phyloP scores from a whole-genome alignment of 2,329 filamentous ascomycete genomes.

The Botrytis tulipae region DNA sequence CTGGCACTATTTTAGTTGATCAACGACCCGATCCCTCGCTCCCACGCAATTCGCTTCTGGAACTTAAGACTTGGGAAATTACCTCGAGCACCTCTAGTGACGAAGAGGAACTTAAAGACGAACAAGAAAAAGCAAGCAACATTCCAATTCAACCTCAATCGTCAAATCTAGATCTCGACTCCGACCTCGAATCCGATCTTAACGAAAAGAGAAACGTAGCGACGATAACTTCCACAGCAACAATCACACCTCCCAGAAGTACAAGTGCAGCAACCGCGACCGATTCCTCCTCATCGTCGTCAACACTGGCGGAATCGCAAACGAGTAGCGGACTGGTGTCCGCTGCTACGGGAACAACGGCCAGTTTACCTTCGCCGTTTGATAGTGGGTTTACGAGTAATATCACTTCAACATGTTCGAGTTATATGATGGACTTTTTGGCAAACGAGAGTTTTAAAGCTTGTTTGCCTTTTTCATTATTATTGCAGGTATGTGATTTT shows the following conservation, averaged over 20 bases:
- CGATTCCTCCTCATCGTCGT: constrained; percentile 6
- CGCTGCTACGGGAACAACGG: constrained; percentile 30
- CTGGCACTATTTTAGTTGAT: constrained; percentile 38
- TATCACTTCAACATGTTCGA: constrained; percentile 47
- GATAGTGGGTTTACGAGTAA: constrained; percentile 63
- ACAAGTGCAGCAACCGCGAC: constrained; percentile 1
- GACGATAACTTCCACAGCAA: constrained; percentile 18
- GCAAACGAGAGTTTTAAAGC: constrained; percentile 38
- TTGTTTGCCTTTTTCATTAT: constrained; percentile 81
- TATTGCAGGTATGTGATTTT: constrained; percentile 62
- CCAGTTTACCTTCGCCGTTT: constrained; percentile 61
- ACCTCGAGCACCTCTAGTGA: background rate
- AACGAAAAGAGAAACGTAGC: background rate
- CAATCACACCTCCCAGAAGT: constrained; percentile 9
- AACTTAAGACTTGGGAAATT: background rate
- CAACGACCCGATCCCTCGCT: constrained; percentile 29
- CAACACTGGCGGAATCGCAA: constrained; percentile 21
- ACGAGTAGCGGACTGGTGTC: constrained; percentile 28
- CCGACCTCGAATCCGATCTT: background rate
- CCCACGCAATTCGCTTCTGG: constrained; percentile 17
- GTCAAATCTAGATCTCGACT: constrained; percentile 6
- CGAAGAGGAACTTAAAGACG: background rate
- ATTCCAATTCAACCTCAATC: background rate
- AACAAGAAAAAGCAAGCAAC: background rate
- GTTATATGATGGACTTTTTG: constrained; percentile 37